Conservation (phyloP, 192 early-diverging fungal species). For the Umbelopsis sp. region DNA sequence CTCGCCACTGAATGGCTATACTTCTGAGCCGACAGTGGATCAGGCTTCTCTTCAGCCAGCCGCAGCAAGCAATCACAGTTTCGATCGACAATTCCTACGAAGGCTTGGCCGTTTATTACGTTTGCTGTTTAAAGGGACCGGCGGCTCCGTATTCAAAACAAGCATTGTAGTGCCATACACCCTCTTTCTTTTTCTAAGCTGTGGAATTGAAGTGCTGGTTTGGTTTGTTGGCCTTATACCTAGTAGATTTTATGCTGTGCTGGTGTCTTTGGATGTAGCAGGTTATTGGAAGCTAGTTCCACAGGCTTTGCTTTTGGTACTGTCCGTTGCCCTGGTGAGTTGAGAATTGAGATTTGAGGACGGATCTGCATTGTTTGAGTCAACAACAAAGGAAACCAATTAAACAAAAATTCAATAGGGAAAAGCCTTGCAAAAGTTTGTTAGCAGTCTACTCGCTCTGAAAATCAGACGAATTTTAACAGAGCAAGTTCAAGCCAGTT, state of each 20-base stretch:
- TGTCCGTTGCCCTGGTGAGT: constrained; percentile 60
- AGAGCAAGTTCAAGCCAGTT: constrained; percentile 61
- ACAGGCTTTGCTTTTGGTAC: constrained; percentile 57
- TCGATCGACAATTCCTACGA: constrained; percentile 43
- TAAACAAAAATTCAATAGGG: constrained; percentile 30
- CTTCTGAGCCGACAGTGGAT: neutral
- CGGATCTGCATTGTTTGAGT: neutral
- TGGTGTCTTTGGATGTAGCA: constrained; percentile 63
- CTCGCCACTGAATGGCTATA: neutral
- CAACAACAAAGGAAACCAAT: too few species aligned
- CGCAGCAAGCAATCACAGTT: constrained; percentile 25
- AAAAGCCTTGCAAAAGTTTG: constrained; percentile 62
- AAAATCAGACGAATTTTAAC: constrained; percentile 64
- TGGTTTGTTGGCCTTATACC: constrained; percentile 76
- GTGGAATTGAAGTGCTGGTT: constrained; percentile 52
- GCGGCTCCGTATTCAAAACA: constrained; percentile 7
- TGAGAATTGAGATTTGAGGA: constrained; percentile 9
- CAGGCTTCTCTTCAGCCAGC: neutral
- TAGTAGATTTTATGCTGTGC: constrained; percentile 73
- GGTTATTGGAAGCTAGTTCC: constrained; percentile 64
- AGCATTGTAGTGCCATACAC: constrained; percentile 39
- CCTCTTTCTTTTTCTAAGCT: constrained; percentile 43
- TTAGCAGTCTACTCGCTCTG: constrained; percentile 66
- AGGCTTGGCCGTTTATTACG: constrained; percentile 35
- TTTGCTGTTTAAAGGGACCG: constrained; percentile 33